A percentile compares a stretch with the other conserved stretches of the same genome.
Conservation (phyloP, 768 basidiomycete genomes). For the Calvatia gigantea region DNA sequence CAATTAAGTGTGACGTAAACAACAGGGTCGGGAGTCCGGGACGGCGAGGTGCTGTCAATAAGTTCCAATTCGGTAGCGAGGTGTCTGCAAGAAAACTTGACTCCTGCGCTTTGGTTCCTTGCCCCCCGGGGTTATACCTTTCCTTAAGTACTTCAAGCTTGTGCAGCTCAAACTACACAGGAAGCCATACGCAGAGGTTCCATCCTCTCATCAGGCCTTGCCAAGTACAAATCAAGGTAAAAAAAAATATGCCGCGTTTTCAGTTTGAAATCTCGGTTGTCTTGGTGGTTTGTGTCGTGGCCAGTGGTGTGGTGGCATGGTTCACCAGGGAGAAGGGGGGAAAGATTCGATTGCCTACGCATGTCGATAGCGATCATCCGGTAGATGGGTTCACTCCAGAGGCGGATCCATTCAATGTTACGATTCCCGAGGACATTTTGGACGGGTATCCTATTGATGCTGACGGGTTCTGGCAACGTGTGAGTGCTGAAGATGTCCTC, state of each 20-base stretch:
- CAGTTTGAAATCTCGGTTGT: constrained; percentile 52
- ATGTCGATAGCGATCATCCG: constrained; percentile 2
- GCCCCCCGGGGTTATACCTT: background rate
- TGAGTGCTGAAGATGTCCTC: constrained; percentile 19
- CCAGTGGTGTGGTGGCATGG: constrained; percentile 42
- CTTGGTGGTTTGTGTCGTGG: constrained; percentile 38
- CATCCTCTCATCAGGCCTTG: background rate
- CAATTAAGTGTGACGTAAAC: background rate
- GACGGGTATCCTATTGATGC: constrained; percentile 30
- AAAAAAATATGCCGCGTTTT: constrained; percentile 49
- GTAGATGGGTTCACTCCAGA: constrained; percentile 17
- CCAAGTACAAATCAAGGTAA: background rate
- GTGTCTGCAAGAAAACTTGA: background rate
- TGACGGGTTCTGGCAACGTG: constrained; percentile 27
- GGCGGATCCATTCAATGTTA: constrained; percentile 41
- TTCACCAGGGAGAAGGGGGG: constrained; percentile 39
- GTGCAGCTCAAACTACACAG: too few species aligned
- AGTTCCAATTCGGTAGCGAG: background rate
- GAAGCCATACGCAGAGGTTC: too few species aligned
- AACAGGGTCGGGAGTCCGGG: background rate
- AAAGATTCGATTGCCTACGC: constrained; percentile 33
- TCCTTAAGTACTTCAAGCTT: too few species aligned
- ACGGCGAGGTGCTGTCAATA: background rate
- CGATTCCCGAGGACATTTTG: constrained; percentile 57
- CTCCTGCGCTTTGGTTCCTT: background rate